A percentile compares a stretch with the other conserved stretches of the same genome.
phyloP scores from a whole-genome alignment of 1,139 yeast species.

The Yamadazyma taylorii region DNA sequence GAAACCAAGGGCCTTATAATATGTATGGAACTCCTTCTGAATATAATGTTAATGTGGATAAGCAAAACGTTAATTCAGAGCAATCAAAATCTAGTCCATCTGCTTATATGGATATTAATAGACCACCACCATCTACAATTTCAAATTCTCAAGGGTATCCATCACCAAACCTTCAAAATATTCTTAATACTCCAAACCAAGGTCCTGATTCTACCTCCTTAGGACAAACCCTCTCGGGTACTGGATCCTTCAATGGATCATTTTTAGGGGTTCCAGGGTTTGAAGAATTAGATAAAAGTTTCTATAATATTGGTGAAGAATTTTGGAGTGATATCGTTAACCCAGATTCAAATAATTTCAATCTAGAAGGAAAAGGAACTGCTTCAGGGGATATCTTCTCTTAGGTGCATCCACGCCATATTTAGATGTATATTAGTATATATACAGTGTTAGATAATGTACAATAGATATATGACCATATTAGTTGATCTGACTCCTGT shows the following conservation, averaged over 20 bases:
- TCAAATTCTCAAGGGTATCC: not conserved
- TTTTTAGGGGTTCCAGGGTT: constrained; percentile 11
- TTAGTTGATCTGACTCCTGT: not conserved
- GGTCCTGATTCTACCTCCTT: not conserved
- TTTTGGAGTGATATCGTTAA: constrained; percentile 46
- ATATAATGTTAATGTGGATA: not conserved
- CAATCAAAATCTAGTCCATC: too few species aligned
- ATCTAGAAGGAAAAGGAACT: constrained; percentile 29
- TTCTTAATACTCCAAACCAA: constrained; percentile 1
- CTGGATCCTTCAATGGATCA: constrained; percentile 2
- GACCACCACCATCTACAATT: too few species aligned
- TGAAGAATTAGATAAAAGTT: constrained; percentile 30
- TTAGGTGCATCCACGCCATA: too few species aligned
- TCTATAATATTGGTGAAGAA: constrained; percentile 40
- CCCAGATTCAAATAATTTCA: constrained; percentile 35
- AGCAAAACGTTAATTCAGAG: not conserved
- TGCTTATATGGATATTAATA: too few species aligned
- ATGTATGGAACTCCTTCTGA: too few species aligned
- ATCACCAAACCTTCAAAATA: constrained; percentile 1
- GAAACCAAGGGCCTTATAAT: too few species aligned
- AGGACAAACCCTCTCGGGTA: constrained; percentile 4
- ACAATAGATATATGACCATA: not conserved
- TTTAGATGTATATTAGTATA: too few species aligned
- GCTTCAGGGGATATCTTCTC: constrained; percentile 31
- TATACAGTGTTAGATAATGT: constrained; percentile 2